Evolutionary conservation across 2,329 filamentous ascomycete genomes (phyloP), one percentile per base, ranked within the genome.

Genomic region (Dactylellina haptotyla): DNA sequence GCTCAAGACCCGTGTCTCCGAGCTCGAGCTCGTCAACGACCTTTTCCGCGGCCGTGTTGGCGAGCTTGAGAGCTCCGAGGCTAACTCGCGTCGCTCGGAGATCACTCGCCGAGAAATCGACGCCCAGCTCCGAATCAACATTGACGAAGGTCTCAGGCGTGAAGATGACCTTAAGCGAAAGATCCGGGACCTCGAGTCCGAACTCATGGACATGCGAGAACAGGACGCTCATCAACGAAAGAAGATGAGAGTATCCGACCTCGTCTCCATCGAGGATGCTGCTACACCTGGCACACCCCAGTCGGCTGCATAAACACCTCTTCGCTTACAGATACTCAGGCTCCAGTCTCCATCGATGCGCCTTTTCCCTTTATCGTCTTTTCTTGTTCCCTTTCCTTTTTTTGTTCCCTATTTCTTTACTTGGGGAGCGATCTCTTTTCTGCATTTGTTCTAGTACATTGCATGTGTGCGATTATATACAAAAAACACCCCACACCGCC

Each of bases 11-110:
- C 89, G 95, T 43, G 94, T 99, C 32, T 95, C 90, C 77, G 95
- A 99, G 81, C 86, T 99, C 23, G 95, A 99, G 80, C 87, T 99
- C 58, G 97, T 99, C 83, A 97, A 93, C 78, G 90, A 91, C 79
- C 84, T 93, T 46, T 93, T 92, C 80, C 85, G 89, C 56, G 89
- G 89, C 37, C 87, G 90, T 9, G 88, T 97, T 41, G 81, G 88
- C 80, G 85, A 95, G 79, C 84, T 95, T 10, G 92, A 96, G 79
- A 87, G 89, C 76, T 90, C 90, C 78, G 91, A 94, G 79, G 87
- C 87, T 51, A 88, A 86, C 51, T 87, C 90, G 58, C 83, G 89
- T 79, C 82, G 88, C 79, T 84, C 87, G 76, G 82, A 88, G 82
- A 82, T 85, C 80, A 82, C 84, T 77, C 82, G 83, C 64, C 82